Conservation (phyloP, 805 yeast species). For the Helenozyma baotianmanensis region DNA sequence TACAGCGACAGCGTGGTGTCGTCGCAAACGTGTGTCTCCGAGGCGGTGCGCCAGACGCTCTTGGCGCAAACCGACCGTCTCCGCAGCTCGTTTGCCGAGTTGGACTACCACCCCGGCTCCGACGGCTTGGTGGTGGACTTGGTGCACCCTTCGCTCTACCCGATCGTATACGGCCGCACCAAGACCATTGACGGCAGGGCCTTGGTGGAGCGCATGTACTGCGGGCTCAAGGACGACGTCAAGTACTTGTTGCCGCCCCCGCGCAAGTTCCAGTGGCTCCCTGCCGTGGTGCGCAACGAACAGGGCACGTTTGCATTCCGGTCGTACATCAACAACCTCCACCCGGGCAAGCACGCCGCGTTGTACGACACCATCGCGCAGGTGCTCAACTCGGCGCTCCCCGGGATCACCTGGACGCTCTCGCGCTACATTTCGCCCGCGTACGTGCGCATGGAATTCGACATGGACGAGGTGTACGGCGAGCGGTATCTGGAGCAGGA, state of each 20-base stretch:
- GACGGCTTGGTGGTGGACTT: slow-evolving; percentile 31
- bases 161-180: slow-evolving; percentile 22
- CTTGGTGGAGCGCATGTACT: slow-evolving; percentile 2
- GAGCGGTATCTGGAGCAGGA: slow-evolving; percentile 11
- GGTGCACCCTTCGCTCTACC: slow-evolving; percentile 6
- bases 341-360: slow-evolving; percentile 23
- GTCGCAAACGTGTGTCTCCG: slow-evolving; percentile 16
- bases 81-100: slow-evolving; percentile 9
- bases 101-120: slow-evolving; percentile 33
- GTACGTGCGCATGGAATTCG: slow-evolving; percentile 15
- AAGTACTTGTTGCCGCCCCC: neutral
- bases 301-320: slow-evolving; percentile 13
- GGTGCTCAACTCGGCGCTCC: slow-evolving; percentile 25
- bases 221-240: slow-evolving; percentile 6
- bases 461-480: slow-evolving; percentile 10
- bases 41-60: neutral
- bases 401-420: slow-evolving; percentile 27
- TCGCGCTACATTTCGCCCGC: slow-evolving; percentile 19
- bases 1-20: slow-evolving; percentile 17
- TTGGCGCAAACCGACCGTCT: no score
- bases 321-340: slow-evolving; percentile 40
- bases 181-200: slow-evolving; percentile 1
- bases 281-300: slow-evolving; percentile 17
- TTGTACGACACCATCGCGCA: slow-evolving; percentile 27
- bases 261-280: slow-evolving; percentile 33